These are phyloP conservation scores for Penicillium psychrosexuale DNA, from an alignment of 2,329 filamentous ascomycete genomes.

Conservation along the genomic window DNA sequence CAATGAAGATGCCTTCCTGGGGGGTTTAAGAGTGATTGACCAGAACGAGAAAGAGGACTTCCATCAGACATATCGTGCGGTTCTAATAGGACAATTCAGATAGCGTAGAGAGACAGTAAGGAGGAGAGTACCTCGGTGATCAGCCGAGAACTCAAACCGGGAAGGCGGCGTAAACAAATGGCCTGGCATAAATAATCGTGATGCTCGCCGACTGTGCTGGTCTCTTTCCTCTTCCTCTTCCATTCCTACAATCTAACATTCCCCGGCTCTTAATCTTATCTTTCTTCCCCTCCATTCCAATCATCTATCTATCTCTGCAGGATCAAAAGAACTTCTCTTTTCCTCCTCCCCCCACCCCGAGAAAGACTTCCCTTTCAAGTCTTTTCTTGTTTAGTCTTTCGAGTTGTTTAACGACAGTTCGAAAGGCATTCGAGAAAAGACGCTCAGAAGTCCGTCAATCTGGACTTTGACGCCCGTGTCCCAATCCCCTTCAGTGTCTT, in stretches of 20 bases:
- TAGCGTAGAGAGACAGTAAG: neutral
- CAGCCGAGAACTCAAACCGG: slow-evolving; percentile 19
- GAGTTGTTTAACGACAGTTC: slow-evolving; percentile 46
- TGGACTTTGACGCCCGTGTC: slow-evolving; percentile 99
- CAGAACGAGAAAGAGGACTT: neutral
- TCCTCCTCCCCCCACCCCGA: slow-evolving; percentile 22
- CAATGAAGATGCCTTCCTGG: neutral
- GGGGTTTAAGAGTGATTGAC: neutral
- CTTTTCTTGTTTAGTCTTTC: slow-evolving; percentile 51
- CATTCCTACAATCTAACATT: slow-evolving; percentile 22
- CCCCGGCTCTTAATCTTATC: slow-evolving; percentile 17
- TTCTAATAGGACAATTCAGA: neutral
- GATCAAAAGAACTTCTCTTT: slow-evolving; percentile 7
- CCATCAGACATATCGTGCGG: neutral
- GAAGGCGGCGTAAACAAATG: slow-evolving; percentile 26
- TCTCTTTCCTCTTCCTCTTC: slow-evolving; percentile 15
- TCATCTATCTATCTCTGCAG: slow-evolving; percentile 13
- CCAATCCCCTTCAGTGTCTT: slow-evolving; percentile 99
- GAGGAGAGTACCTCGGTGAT: slow-evolving; percentile 13
- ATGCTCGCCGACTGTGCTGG: slow-evolving; percentile 13
- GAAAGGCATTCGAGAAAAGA: slow-evolving; percentile 66
- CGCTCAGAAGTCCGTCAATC: slow-evolving; percentile 78
- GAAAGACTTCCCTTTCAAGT: slow-evolving; percentile 42
- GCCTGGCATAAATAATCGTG: slow-evolving; percentile 25
- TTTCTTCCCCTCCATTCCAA: slow-evolving; percentile 20